Evolutionary conservation across 2,329 filamentous ascomycete species (phyloP), one percentile per base, ranked within the genome.

Genomic region (Simplicillium sp.): DNA sequence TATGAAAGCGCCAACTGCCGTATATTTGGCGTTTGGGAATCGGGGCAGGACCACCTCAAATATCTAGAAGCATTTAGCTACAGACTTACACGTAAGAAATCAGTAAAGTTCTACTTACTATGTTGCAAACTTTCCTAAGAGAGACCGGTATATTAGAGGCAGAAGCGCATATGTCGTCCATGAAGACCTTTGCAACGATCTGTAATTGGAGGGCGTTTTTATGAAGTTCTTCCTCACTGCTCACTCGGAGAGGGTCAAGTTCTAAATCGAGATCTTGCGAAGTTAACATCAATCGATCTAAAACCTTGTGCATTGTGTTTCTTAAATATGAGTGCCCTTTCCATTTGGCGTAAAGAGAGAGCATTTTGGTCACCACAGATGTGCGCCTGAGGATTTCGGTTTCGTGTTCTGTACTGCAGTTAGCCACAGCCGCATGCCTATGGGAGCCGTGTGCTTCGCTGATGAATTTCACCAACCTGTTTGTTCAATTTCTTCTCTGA

Each of bases 291-390:
- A 84, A 62, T 38, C 79, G 66, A 53, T 83, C 78, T 2, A 84
- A 59, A 3, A 84, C 77, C 50, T 81, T 81, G 48, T 82, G 77
- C 9, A 84, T 62, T 2, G 80, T 84, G 12, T 67, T 64, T 48
- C 74, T 76, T 29, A 84, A 67, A 52, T 84, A 84, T 4, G 67
- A 57, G 13, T 70, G 64, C 11, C 80, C 80, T 58, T 83, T 84
- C 80, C 80, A 84, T 52, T 81, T 84, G 5, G 79, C 80, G 50
- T 82, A 84, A 7, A 83, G 70, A 1, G 80, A 82, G 3, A 84
- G 66, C 71, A 84, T 81, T 54, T 84, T 84, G 2, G 80, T 84
- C n/a, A 78, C 76, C 2, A 84, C 80, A 48, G 78, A 83, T 28
- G 80, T 81, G 38, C 79, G 68, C n/a, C 80, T 70, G 11, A 84